Conservation (phyloP, 768 basidiomycete species). For the Suillus fuscotomentosus region DNA sequence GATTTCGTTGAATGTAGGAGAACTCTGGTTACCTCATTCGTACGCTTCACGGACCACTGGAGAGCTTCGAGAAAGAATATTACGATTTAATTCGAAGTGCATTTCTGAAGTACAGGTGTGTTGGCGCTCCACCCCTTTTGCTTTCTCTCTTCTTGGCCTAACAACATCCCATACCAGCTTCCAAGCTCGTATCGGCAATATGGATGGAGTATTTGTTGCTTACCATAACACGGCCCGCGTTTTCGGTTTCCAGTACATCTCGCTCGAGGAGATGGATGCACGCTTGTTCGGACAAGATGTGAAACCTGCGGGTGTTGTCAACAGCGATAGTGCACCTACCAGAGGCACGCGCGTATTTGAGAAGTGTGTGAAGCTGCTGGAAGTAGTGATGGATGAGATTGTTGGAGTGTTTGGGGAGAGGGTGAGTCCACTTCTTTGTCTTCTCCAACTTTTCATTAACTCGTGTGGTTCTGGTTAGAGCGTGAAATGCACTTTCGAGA, state of each 20-base stretch:
- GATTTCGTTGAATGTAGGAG: constrained; percentile 43
- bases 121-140: not conserved
- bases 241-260: constrained; percentile 93
- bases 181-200: constrained; percentile 93
- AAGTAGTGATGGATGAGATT: constrained; percentile 60
- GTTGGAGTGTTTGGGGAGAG: constrained; percentile 59
- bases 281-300: constrained; percentile 59
- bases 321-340: not conserved
- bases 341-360: constrained; percentile 76
- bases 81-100: constrained; percentile 93
- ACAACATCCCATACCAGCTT: constrained; percentile 50
- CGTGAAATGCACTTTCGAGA: constrained; percentile 62
- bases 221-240: constrained; percentile 86
- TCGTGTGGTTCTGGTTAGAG: constrained; percentile 37
- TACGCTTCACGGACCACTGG: constrained; percentile 54
- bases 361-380: constrained; percentile 70
- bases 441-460: not conserved
- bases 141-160: not conserved
- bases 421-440: constrained; percentile 38
- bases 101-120: constrained; percentile 89
- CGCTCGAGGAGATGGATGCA: constrained; percentile 85
- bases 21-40: constrained; percentile 79
- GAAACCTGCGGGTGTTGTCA: constrained; percentile 24
- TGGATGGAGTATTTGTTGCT: constrained; percentile 92
- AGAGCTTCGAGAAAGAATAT: constrained; percentile 92